Percentiles rank a stretch among this genome's conserved stretches.
These are phyloP conservation scores for Penstemon davidsonii DNA, from an alignment of 257 asterid genomes.

Conservation along the genomic window DNA sequence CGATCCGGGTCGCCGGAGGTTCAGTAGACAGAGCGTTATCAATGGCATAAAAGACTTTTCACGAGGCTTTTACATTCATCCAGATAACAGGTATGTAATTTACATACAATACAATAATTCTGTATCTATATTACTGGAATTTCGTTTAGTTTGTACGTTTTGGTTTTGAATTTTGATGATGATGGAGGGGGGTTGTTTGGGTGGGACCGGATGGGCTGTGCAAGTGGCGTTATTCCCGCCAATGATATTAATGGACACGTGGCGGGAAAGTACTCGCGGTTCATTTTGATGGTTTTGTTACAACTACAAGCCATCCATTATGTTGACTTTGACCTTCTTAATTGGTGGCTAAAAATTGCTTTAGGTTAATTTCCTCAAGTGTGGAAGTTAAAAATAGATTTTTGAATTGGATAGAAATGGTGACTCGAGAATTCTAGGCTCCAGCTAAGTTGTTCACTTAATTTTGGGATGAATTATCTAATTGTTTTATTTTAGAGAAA, in stretches of 20 bases:
- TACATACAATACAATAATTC: background rate
- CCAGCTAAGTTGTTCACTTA: too few species aligned
- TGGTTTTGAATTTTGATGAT: slow-evolving; percentile 2
- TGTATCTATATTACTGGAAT: background rate
- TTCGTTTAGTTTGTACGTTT: background rate
- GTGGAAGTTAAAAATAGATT: too few species aligned
- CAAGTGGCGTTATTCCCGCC: slow-evolving; percentile 26
- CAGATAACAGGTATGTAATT: slow-evolving; percentile 56
- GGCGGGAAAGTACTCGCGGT: slow-evolving; percentile 8
- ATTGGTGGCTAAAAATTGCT: slow-evolving; percentile 13
- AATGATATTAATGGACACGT: slow-evolving; percentile 22
- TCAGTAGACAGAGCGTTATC: slow-evolving; percentile 55
- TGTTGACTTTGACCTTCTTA: slow-evolving; percentile 6
- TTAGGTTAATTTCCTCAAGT: too few species aligned
- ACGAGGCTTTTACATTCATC: slow-evolving; percentile 51
- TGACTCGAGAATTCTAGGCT: too few species aligned
- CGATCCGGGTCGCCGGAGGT: slow-evolving; percentile 35
- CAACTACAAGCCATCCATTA: background rate
- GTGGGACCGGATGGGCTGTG: background rate
- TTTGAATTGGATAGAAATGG: too few species aligned
- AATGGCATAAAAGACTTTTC: slow-evolving; percentile 62
- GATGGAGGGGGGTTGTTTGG: background rate
- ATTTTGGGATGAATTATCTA: too few species aligned
- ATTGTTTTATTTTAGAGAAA: too few species aligned
- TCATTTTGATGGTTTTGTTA: background rate